These are phyloP conservation scores for Penicillium maclennaniae DNA, from an alignment of 495 filamentous ascomycete genomes.

Conservation along the genomic window DNA sequence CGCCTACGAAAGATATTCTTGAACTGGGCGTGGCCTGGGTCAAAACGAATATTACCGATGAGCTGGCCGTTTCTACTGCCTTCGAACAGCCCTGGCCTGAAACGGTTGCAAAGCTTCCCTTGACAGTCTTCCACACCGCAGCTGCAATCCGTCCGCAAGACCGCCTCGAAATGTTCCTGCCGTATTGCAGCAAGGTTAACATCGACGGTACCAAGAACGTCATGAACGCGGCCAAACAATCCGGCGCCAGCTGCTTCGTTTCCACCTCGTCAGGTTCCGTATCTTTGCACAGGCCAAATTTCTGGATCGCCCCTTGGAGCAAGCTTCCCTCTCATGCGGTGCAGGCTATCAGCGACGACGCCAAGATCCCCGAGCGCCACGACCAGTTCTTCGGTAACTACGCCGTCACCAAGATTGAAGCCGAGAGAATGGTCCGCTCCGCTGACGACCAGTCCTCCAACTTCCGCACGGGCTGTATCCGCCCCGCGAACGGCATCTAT, in stretches of 20 bases:
- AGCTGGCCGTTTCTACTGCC: slow-evolving; percentile 38
- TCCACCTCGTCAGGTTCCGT: slow-evolving; percentile 55
- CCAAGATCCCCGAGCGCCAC: slow-evolving; percentile 40
- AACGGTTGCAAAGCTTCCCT: slow-evolving; percentile 39
- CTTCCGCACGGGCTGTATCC: slow-evolving; percentile 55
- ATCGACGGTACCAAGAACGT: slow-evolving; percentile 50
- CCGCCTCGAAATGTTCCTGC: slow-evolving; percentile 43
- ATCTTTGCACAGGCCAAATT: slow-evolving; percentile 35
- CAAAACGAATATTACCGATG: slow-evolving; percentile 52
- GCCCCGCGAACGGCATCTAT: slow-evolving; percentile 57
- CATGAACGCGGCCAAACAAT: slow-evolving; percentile 41
- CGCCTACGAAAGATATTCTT: slow-evolving; percentile 36
- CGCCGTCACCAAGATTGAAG: slow-evolving; percentile 48
- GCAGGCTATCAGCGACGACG: slow-evolving; percentile 47
- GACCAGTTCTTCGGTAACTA: slow-evolving; percentile 55
- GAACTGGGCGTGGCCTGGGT: slow-evolving; percentile 42
- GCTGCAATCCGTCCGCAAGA: slow-evolving; percentile 49
- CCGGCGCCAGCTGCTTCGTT: slow-evolving; percentile 50
- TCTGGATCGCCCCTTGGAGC: slow-evolving; percentile 50
- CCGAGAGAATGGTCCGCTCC: slow-evolving; percentile 48
- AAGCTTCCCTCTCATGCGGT: slow-evolving; percentile 33
- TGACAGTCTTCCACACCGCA: slow-evolving; percentile 59
- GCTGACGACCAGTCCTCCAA: slow-evolving; percentile 34
- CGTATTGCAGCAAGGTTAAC: slow-evolving; percentile 49
- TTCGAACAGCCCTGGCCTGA: slow-evolving; percentile 50